Conservation (phyloP, 2,329 filamentous ascomycete genomes). For the Aspergillus uvarum region DNA sequence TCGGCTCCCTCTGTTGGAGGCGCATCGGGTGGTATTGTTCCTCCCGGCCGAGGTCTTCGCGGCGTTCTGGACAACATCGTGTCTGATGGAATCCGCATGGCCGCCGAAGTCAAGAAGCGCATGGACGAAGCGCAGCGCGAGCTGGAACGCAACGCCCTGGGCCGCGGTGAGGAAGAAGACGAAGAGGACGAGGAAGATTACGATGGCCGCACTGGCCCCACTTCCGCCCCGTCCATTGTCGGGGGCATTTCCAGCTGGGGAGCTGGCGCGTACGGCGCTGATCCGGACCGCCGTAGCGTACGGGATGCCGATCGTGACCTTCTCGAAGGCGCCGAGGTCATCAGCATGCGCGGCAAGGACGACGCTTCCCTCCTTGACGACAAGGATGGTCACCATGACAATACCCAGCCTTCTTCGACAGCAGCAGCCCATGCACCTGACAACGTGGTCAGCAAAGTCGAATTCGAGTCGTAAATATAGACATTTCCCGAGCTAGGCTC, state of each 20-base stretch:
- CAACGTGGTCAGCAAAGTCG: conserved; percentile 39
- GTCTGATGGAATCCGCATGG: conserved; percentile 93
- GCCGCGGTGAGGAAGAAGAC: conserved; percentile 66
- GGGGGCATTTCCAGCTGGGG: conserved; percentile 40
- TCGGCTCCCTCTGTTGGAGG: conserved; percentile 46
- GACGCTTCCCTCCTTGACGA: conserved; percentile 32
- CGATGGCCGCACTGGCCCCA: conserved; percentile 36
- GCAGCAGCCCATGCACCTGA: conserved; percentile 7
- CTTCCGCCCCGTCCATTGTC: conserved; percentile 29
- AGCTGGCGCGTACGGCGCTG: conserved; percentile 50
- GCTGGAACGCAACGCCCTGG: conserved; percentile 76
- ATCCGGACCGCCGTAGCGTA: conserved; percentile 58
- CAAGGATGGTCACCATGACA: conserved; percentile 19
- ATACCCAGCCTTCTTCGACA: neutral
- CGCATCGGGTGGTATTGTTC: conserved; percentile 60
- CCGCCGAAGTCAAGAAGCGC: conserved; percentile 81
- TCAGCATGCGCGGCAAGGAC: conserved; percentile 42
- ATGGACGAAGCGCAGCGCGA: conserved; percentile 97
- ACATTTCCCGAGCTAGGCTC: neutral
- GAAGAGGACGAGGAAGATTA: conserved; percentile 66
- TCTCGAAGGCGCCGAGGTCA: conserved; percentile 70
- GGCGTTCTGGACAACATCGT: conserved; percentile 97
- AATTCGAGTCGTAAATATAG: conserved; percentile 34
- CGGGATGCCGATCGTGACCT: conserved; percentile 57
- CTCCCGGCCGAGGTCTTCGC: conserved; percentile 71